Conservation (phyloP, 768 basidiomycete species). For the Suillus plorans region DNA sequence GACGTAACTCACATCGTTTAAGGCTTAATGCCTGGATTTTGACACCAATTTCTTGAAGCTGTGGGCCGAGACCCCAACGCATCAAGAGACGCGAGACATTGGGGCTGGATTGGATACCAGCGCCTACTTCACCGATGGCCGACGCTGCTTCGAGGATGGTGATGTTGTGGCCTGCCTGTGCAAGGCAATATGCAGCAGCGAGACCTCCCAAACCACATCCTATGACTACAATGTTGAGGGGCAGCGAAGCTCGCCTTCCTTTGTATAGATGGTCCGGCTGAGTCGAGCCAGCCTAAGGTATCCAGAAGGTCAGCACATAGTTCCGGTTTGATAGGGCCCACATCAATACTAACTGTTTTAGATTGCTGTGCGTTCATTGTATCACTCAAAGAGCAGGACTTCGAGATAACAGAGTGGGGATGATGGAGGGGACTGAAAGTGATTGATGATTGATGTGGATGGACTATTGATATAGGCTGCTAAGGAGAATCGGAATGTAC, state of each 20-base stretch:
- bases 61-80: constrained; percentile 50
- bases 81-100: constrained; percentile 46
- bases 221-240: constrained; percentile 42
- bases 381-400: not conserved
- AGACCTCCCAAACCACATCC: constrained; percentile 56
- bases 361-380: not conserved
- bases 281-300: not conserved
- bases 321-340: too few relatives aligned
- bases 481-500: not conserved
- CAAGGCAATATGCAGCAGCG: constrained; percentile 44
- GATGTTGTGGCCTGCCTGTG: constrained; percentile 47
- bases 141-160: constrained; percentile 48
- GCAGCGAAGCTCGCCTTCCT: constrained; percentile 21
- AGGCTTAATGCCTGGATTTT: constrained; percentile 40
- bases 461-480: constrained; percentile 1
- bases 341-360: not conserved
- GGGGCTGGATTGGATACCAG: constrained; percentile 49
- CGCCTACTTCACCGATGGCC: constrained; percentile 44
- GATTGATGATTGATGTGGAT: not conserved
- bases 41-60: constrained; percentile 38
- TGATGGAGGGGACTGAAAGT: not conserved
- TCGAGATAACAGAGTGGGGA: not conserved
- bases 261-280: constrained; percentile 19
- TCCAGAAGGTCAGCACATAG: not conserved
- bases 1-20: constrained; percentile 38